phyloP scores from a whole-genome alignment of 805 yeast genomes.

The Komagataella pseudopastoris region DNA sequence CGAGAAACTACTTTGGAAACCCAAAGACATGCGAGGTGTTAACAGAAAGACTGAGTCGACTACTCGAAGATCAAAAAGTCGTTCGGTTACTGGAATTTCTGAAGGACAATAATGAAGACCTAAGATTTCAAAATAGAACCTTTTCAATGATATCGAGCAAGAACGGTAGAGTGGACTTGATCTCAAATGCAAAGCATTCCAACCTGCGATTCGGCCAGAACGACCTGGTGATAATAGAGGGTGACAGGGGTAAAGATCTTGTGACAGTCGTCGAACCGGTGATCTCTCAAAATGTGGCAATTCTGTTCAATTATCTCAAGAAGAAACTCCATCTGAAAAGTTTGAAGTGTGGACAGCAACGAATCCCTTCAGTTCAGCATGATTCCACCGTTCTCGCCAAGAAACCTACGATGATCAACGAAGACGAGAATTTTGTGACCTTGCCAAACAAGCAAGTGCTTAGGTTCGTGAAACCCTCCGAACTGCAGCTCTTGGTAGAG shows the following conservation, averaged over 20 bases:
- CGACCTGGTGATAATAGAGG: conserved; percentile 69
- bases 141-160: conserved; percentile 21
- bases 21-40: conserved; percentile 23
- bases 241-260: conserved; percentile 73
- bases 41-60: conserved; percentile 19
- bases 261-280: conserved; percentile 60
- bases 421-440: conserved; percentile 48
- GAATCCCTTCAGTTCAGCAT: conserved; percentile 4
- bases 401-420: conserved; percentile 25
- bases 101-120: conserved; percentile 30
- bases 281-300: conserved; percentile 49
- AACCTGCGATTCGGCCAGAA: conserved; percentile 42
- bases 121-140: conserved; percentile 22
- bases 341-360: conserved; percentile 20
- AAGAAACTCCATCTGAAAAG: conserved; percentile 57
- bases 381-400: conserved; percentile 3
- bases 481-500: conserved; percentile 43
- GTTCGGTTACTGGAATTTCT: conserved; percentile 22
- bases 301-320: conserved; percentile 60
- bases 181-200: conserved; percentile 53
- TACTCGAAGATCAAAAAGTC: conserved; percentile 10
- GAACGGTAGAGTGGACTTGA: conserved; percentile 43
- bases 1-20: conserved; percentile 43
- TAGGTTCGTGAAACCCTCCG: conserved; percentile 65
- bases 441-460: conserved; percentile 70